Evolutionary conservation across 2,329 filamentous ascomycete species (phyloP), one percentile per base, ranked within the genome.

Genomic region (Cladophialophora immunda): DNA sequence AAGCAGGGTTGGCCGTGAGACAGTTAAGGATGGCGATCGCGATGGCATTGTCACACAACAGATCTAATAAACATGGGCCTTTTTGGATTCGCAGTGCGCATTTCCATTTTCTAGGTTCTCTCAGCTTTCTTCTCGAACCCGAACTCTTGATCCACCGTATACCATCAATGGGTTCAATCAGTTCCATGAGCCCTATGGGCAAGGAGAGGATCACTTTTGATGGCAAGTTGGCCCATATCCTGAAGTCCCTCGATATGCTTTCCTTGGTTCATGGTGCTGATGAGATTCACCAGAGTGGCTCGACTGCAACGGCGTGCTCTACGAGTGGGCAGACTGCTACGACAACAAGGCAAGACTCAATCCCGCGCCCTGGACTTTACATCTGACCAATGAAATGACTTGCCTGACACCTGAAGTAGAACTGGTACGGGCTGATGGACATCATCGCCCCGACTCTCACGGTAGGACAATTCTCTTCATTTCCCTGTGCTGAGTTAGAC

Each of bases 391-490:
- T 25, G 15, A 52, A 52, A 19, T 22, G n/a, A 52, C 45, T 19
- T 11, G 5, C 13, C 32, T 34, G 9, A 34, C 32, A 34, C 32
- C 13, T 34, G 1, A 19, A 29, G 25, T 9, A 54, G 50, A 54
- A 54, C 22, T 54, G 50, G 50, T 54, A 54, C 17, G 50, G 50
- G 4, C 29, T 54, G 50, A 54, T 54, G 50, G 50, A 54, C 29
- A 54, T 54, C 3, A 29, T 54, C 50, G 50, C 50, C 15, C 50
- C 50, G 29, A 32, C 25, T 15, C 50, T 54, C 22, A 54, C 50
- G 15, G 50, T 54, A 32, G 5, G 50, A 25, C n/a, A n/a, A 11
- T 7, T 52, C 47, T 13, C 27, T 7, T 2, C 17, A 17, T 1
- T 11, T 53, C n/a, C 19, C 8, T 11, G n/a, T n/a, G n/a, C n/a